Evolutionary conservation across 345 rosid genomes (phyloP).

Genomic region (Atalantia buxifolia): DNA sequence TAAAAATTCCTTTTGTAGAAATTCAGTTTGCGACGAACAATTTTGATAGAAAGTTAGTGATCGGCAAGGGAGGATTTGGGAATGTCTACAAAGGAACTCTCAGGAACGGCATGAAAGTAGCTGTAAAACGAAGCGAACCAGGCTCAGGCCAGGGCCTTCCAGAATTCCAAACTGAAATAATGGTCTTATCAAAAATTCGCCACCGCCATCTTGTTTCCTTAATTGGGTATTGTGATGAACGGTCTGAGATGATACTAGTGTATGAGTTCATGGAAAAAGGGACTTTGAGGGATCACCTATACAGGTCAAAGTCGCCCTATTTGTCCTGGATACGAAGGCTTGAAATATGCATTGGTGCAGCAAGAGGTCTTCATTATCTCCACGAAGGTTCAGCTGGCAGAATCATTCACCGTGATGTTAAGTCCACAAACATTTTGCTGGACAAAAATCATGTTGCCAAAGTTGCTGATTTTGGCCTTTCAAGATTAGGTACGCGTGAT

Average conservation of each 20-base stretch:
- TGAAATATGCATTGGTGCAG: not conserved
- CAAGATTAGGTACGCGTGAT: not conserved
- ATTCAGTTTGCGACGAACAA: slow-evolving; percentile 40
- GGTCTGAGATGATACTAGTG: not conserved
- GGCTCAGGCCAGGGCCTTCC: slow-evolving; percentile 49
- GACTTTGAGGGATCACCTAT: not conserved
- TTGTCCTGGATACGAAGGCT: not conserved
- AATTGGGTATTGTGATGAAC: not conserved
- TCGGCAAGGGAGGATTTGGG: slow-evolving; percentile 61
- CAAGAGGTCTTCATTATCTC: not conserved
- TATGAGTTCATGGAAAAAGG: not conserved
- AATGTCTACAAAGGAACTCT: slow-evolving; percentile 31
- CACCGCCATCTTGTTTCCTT: slow-evolving; percentile 73
- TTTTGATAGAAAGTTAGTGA: slow-evolving; percentile 30
- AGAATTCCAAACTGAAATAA: slow-evolving; percentile 57
- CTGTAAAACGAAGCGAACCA: slow-evolving; percentile 42
- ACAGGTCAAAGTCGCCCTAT: not conserved
- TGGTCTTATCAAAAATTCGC: slow-evolving; percentile 52
- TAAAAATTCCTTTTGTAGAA: slow-evolving; percentile 40
- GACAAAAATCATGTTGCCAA: not conserved
- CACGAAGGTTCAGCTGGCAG: not conserved
- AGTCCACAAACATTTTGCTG: not conserved
- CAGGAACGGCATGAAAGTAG: slow-evolving; percentile 12
- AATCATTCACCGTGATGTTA: not conserved
- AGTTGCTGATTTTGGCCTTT: not conserved